Evolutionary conservation across 1,139 yeast species (phyloP), one percentile per base, ranked within the genome.

Genomic region (Saccharomycopsis hybrid): DNA sequence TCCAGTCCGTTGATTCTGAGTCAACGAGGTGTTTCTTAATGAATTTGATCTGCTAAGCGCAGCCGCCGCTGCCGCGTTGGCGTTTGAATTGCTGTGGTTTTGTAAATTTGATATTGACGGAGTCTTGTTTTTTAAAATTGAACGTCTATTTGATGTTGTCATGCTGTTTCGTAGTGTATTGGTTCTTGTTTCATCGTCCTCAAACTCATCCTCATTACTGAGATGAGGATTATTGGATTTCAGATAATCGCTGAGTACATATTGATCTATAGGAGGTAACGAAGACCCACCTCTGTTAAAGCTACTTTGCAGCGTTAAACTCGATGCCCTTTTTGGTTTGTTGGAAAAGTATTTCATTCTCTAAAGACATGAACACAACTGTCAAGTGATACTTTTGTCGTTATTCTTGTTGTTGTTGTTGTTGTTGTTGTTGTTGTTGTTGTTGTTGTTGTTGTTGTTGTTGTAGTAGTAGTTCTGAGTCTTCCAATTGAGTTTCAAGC

Each of bases 41-140:
- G 44, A 43, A 13, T 40, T 40, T 13, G 53, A 52, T 43, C 46
- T 52, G 27, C 48, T 46, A 39, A 52, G 33, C 2, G 55, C 55
- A 7, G 53, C 55, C 2, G 55, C 52, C 5, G 55, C 55, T 2
- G 55, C 55, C 24, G 51, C 49, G 37, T 41, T 47, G n/a, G 55
- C 52, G 9, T 27, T 41, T n/a, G 18, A 2, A 18, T 44, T 43
- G 28, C 9, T 2, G 5, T n/a, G 25, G 27, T 13, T 39, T 3
- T 29, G 11, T 36, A 5, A 28, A 25, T 4, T 42, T 28, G n/a
- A 25, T 9, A 13, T n/a, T 13, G 27, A 39, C 8, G 18, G 43
- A 33, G 33, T 31, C 4, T 30, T 41, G 5, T 43, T 46, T 13
- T 36, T 29, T 11, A 46, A 35, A 18, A 42, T 46, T n/a, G 30